Conservation (phyloP, 75 land plant species). For the Sequoia sempervirens region DNA sequence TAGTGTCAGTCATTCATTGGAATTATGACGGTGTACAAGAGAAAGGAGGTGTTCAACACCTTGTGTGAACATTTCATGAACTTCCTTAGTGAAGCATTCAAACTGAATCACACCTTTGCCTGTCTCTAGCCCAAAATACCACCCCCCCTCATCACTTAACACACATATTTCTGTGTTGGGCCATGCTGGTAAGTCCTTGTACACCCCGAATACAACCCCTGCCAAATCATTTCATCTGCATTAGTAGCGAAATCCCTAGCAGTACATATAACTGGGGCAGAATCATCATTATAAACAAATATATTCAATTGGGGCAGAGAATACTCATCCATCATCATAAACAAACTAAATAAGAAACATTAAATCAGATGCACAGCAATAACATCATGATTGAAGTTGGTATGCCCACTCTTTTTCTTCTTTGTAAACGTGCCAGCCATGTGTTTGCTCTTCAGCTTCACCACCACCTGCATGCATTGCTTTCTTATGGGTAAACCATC, state of each 20-base stretch:
- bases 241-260: no score
- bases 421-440: constrained; percentile 78
- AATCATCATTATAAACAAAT: no score
- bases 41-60: constrained; percentile 50
- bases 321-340: no score
- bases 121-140: constrained; percentile 62
- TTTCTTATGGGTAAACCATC: constrained; percentile 73
- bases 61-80: constrained; percentile 67
- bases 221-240: constrained; percentile 2
- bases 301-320: no score
- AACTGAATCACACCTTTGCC: constrained; percentile 65
- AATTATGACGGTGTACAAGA: constrained; percentile 5
- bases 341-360: not conserved
- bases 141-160: constrained; percentile 24
- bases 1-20: no score
- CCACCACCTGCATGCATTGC: constrained; percentile 70
- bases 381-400: constrained; percentile 14
- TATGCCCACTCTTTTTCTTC: constrained; percentile 75
- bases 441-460: constrained; percentile 83
- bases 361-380: not conserved
- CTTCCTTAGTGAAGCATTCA: constrained; percentile 57
- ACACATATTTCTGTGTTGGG: constrained; percentile 24
- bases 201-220: constrained; percentile 66
- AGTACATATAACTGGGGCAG: no score
- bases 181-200: constrained; percentile 53